Evolutionary conservation across 441 rosid genomes (phyloP).

Genomic region (Adansonia grandidieri): DNA sequence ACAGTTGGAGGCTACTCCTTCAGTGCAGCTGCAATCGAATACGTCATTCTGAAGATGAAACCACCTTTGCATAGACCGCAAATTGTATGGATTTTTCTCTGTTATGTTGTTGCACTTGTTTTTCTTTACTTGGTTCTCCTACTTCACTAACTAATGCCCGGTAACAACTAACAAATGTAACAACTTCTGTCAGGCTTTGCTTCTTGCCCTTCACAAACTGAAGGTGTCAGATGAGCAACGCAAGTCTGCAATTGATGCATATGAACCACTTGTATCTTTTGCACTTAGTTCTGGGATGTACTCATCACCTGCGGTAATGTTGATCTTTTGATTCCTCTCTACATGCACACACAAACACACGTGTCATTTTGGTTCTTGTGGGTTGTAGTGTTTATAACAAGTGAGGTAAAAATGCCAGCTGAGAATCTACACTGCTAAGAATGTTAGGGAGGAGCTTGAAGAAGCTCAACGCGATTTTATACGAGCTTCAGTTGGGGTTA

Average conservation of each 20-base stretch:
- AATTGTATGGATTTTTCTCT: conserved; percentile 49
- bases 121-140: conserved; percentile 16
- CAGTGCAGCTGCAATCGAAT: conserved; percentile 77
- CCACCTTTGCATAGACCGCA: conserved; percentile 88
- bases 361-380: background rate
- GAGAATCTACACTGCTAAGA: conserved; percentile 67
- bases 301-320: conserved; percentile 83
- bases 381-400: background rate
- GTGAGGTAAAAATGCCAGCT: conserved; percentile 51
- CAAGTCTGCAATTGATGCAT: conserved; percentile 54
- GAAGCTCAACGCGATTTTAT: conserved; percentile 85
- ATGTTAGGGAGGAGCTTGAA: conserved; percentile 71
- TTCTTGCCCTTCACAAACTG: conserved; percentile 80
- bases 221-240: conserved; percentile 75
- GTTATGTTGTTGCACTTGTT: conserved; percentile 1
- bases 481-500: conserved; percentile 78
- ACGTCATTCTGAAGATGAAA: conserved; percentile 74
- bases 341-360: background rate
- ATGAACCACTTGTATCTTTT: conserved; percentile 73
- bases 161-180: conserved; percentile 26
- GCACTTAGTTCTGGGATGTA: conserved; percentile 90
- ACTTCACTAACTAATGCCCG: conserved; percentile 6
- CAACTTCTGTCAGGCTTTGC: conserved; percentile 64
- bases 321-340: background rate
- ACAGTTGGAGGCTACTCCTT: conserved; percentile 90